Evolutionary conservation across 495 filamentous ascomycete species (phyloP).

Genomic region (Xylaria cubensis): DNA sequence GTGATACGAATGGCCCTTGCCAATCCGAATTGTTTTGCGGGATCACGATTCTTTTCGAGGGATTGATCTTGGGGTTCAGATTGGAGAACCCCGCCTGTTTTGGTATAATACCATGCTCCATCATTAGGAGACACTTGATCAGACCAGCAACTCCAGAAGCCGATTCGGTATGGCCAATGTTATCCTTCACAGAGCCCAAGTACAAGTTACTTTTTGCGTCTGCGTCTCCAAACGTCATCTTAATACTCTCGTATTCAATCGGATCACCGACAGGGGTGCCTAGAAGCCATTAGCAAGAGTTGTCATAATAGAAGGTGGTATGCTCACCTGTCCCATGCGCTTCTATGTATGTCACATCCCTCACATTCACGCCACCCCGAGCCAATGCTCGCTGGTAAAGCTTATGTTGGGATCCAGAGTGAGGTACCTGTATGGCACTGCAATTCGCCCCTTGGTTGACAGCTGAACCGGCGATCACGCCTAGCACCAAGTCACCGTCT

Average conservation of each 20-base stretch:
- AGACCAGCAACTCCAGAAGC: slow-evolving; percentile 53
- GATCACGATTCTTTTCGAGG: slow-evolving; percentile 21
- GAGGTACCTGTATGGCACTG: slow-evolving; percentile 48
- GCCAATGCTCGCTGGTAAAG: slow-evolving; percentile 42
- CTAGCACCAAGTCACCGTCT: slow-evolving; percentile 56
- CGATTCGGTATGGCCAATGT: slow-evolving; percentile 59
- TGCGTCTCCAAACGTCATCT: slow-evolving; percentile 36
- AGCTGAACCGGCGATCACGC: slow-evolving; percentile 56
- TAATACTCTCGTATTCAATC: slow-evolving; percentile 48
- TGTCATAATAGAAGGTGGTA: neutral
- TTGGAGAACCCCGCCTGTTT: slow-evolving; percentile 50
- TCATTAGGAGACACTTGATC: slow-evolving; percentile 58
- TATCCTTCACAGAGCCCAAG: slow-evolving; percentile 56
- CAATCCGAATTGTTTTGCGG: slow-evolving; percentile 46
- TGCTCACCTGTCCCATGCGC: slow-evolving; percentile 48
- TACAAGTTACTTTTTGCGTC: slow-evolving; percentile 36
- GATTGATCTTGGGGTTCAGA: slow-evolving; percentile 51
- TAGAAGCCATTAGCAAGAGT: neutral
- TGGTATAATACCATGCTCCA: slow-evolving; percentile 51
- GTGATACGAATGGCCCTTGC: slow-evolving; percentile 41
- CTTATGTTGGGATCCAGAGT: slow-evolving; percentile 37
- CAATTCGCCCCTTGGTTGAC: slow-evolving; percentile 53
- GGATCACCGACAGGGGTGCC: slow-evolving; percentile 49
- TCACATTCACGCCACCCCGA: slow-evolving; percentile 24
- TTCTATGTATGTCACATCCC: slow-evolving; percentile 47